phyloP scores from a whole-genome alignment of 176 grass and related monocot species.

The Triticum monococcum region DNA sequence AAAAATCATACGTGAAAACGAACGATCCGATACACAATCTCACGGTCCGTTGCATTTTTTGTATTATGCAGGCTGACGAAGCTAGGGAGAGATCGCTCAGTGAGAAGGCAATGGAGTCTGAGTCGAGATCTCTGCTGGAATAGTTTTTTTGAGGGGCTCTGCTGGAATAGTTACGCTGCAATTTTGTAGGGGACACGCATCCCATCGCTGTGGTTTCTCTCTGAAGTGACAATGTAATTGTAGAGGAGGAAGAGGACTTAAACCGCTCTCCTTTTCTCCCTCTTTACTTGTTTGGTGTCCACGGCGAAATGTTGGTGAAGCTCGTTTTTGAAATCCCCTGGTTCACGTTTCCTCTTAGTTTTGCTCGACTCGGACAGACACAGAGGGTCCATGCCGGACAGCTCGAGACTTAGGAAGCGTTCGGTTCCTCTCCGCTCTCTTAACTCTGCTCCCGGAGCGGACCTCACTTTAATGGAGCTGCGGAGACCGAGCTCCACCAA shows the following conservation, averaged over 20 bases:
- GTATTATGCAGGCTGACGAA: conserved; percentile 39
- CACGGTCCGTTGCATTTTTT: background rate
- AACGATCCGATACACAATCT: background rate
- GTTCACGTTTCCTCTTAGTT: background rate
- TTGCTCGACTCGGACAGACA: background rate
- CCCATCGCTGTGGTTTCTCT: background rate
- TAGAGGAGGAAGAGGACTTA: background rate
- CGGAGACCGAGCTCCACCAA: no score
- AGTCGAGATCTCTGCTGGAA: conserved; percentile 14
- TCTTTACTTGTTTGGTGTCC: background rate
- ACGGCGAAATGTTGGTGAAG: background rate
- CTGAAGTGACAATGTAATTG: background rate
- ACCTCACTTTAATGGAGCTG: no score
- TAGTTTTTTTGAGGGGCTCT: background rate
- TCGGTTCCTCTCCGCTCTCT: no score
- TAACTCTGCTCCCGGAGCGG: no score
- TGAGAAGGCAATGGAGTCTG: conserved; percentile 30
- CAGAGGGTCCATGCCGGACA: background rate
- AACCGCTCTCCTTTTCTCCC: background rate
- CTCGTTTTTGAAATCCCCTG: background rate
- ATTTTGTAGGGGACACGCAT: background rate
- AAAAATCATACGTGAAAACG: background rate
- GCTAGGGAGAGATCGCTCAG: conserved; percentile 57
- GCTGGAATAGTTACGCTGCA: conserved; percentile 14
- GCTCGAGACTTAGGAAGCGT: background rate